Percentiles rank a stretch among this genome's conserved stretches.
These are phyloP conservation scores for Chlamydomonas incerta DNA, from an alignment of 139 green algal species.

Conservation along the genomic window DNA sequence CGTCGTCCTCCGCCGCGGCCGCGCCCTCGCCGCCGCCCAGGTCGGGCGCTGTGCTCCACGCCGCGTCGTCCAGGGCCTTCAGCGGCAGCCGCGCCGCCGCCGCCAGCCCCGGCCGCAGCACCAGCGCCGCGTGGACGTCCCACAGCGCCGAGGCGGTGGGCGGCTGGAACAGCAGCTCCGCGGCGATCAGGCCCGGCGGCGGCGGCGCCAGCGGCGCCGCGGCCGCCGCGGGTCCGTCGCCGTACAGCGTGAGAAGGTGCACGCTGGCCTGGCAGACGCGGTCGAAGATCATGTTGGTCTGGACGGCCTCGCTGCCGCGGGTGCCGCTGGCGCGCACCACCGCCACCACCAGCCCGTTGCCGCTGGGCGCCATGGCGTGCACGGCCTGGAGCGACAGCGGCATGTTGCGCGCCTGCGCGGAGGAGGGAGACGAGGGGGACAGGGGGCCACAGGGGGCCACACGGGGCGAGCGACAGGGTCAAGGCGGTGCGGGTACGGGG, in stretches of 20 bases:
- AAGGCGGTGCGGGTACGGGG: too few relatives aligned
- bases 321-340: conserved; percentile 4
- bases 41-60: conserved; percentile 2
- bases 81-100: conserved; percentile 4
- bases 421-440: too few relatives aligned
- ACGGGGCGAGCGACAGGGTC: too few relatives aligned
- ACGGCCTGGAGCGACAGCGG: conserved; percentile 9
- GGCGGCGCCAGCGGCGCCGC: background rate
- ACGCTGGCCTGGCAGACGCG: conserved; percentile 1
- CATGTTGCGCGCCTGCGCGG: background rate
- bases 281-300: conserved; percentile 19
- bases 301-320: background rate
- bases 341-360: conserved; percentile 24
- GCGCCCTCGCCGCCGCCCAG: background rate
- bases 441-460: background rate
- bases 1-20: conserved; percentile 10
- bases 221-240: background rate
- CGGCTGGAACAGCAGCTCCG: conserved; percentile 24
- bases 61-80: background rate
- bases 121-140: conserved; percentile 21
- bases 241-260: conserved; percentile 26
- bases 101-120: background rate
- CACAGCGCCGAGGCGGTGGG: conserved; percentile 9
- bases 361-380: conserved; percentile 3
- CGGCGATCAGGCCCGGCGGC: background rate